phyloP scores from a whole-genome alignment of 78 protist genomes.

The Planoprotostelium fungivorum region DNA sequence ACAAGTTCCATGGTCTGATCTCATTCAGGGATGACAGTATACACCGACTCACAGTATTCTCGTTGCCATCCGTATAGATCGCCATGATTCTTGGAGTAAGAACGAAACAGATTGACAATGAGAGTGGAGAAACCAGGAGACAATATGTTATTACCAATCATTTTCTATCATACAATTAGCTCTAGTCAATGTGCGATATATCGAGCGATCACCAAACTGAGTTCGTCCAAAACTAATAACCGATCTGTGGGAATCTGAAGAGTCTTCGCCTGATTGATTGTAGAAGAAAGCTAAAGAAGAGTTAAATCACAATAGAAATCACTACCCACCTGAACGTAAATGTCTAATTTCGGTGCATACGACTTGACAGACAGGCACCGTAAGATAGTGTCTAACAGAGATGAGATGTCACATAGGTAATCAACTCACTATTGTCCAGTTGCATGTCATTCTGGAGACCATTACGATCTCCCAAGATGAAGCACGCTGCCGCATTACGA shows the following conservation, averaged over 20 bases:
- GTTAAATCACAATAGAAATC: background rate
- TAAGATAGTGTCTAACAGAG: background rate
- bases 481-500: background rate
- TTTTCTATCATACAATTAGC: background rate
- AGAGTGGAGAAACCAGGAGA: background rate
- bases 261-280: background rate
- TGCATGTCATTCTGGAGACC: background rate
- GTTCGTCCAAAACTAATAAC: background rate
- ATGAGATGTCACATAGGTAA: background rate
- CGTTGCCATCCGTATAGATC: background rate
- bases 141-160: background rate
- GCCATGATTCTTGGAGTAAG: background rate
- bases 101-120: background rate
- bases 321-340: background rate
- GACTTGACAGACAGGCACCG: background rate
- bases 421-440: background rate
- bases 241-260: background rate
- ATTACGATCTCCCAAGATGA: background rate
- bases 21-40: background rate
- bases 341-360: background rate
- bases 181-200: background rate
- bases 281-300: background rate
- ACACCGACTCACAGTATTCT: background rate
- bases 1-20: background rate
- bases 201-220: background rate